A percentile compares a stretch with the other conserved stretches of the same genome.
phyloP scores from a whole-genome alignment of 2,329 filamentous ascomycete species.

The Epichloe amarillans region DNA sequence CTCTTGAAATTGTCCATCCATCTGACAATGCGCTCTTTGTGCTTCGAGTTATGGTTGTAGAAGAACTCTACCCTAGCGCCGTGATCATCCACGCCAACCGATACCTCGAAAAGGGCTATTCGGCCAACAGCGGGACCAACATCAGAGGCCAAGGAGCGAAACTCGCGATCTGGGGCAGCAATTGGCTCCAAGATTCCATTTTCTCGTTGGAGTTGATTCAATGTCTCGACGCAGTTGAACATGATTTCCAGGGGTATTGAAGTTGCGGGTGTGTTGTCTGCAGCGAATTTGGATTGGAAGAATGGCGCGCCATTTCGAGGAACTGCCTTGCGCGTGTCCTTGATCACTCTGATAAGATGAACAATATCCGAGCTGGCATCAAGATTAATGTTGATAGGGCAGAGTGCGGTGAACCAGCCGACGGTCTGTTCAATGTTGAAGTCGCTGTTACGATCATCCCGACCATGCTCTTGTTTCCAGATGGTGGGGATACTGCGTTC shows the following conservation, averaged over 20 bases:
- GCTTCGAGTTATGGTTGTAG: slow-evolving; percentile 28
- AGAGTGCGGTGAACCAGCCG: slow-evolving; percentile 47
- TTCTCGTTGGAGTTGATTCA: slow-evolving; percentile 33
- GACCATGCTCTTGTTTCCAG: slow-evolving; percentile 40
- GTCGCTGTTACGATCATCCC: slow-evolving; percentile 28
- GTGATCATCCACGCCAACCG: slow-evolving; percentile 30
- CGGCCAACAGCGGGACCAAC: slow-evolving; percentile 33
- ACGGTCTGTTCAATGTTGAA: slow-evolving; percentile 43
- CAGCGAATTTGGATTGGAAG: slow-evolving; percentile 32
- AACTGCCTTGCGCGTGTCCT: slow-evolving; percentile 35
- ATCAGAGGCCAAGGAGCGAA: slow-evolving; percentile 27
- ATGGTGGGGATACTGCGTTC: slow-evolving; percentile 36
- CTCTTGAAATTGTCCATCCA: slow-evolving; percentile 37
- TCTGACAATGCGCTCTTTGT: slow-evolving; percentile 27
- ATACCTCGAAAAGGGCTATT: slow-evolving; percentile 37
- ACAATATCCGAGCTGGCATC: slow-evolving; percentile 34
- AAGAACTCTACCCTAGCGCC: slow-evolving; percentile 31
- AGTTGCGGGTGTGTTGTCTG: slow-evolving; percentile 16
- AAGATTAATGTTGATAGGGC: slow-evolving; percentile 32
- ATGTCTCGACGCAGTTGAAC: slow-evolving; percentile 40
- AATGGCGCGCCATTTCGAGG: slow-evolving; percentile 32
- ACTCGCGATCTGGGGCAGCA: slow-evolving; percentile 24
- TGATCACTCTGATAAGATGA: slow-evolving; percentile 36
- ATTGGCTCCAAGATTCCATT: slow-evolving; percentile 37
- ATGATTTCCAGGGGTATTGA: slow-evolving; percentile 43